phyloP scores from a whole-genome alignment of 371 early-diverging fungal species.

The Capillidium heterosporum region DNA sequence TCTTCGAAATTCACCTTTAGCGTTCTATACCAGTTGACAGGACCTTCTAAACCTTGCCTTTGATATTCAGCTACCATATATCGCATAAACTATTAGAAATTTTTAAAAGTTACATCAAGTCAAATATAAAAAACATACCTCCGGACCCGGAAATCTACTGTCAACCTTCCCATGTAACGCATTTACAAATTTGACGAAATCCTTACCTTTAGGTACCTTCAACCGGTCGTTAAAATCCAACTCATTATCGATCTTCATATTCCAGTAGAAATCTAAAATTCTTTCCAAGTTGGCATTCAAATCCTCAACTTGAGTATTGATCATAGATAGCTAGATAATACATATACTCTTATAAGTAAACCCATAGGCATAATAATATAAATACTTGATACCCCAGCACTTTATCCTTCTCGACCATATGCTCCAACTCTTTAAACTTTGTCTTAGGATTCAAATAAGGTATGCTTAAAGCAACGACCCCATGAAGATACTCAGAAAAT shows the following conservation, averaged over 20 bases:
- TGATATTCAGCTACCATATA: neutral
- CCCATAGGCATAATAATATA: too few relatives aligned
- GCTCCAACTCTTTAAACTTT: neutral
- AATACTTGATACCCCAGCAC: neutral
- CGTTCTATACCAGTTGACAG: neutral
- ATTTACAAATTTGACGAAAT: too few relatives aligned
- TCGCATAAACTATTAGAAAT: neutral
- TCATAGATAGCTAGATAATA: too few relatives aligned
- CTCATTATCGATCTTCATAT: too few relatives aligned
- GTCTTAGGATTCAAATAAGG: neutral
- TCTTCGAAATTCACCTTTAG: neutral
- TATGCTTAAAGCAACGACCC: neutral
- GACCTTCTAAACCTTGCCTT: neutral
- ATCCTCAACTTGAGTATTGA: too few relatives aligned
- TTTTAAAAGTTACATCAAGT: neutral
- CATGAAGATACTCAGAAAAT: neutral
- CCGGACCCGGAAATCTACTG: too few relatives aligned
- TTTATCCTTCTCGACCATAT: neutral
- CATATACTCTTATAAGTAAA: too few relatives aligned
- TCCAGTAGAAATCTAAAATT: too few relatives aligned
- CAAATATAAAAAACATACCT: neutral
- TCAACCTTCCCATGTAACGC: too few relatives aligned
- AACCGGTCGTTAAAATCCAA: too few relatives aligned
- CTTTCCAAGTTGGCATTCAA: too few relatives aligned
- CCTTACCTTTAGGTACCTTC: too few relatives aligned